These are phyloP conservation scores for Leptosphaerulina australis DNA, from an alignment of 2,329 filamentous ascomycete genomes.

Conservation along the genomic window DNA sequence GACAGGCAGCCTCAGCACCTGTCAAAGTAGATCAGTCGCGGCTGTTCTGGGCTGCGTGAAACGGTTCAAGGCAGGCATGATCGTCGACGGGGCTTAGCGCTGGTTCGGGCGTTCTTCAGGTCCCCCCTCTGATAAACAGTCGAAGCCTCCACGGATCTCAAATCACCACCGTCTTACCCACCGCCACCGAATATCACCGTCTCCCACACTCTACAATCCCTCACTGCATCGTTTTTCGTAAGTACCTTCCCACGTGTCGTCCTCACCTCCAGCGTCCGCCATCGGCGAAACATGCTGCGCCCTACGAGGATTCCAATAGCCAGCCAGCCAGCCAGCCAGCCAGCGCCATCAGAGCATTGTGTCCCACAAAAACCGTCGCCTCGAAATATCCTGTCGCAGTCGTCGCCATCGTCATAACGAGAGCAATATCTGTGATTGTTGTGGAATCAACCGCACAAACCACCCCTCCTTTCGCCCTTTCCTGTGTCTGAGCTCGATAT, in stretches of 20 bases:
- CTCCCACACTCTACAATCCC: slow-evolving; percentile 18
- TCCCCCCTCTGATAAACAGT: slow-evolving; percentile 33
- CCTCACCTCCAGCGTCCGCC: slow-evolving; percentile 32
- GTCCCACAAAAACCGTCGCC: slow-evolving; percentile 19
- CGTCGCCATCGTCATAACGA: slow-evolving; percentile 20
- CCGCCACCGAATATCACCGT: slow-evolving; percentile 21
- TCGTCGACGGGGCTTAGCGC: slow-evolving; percentile 24
- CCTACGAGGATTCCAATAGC: slow-evolving; percentile 25
- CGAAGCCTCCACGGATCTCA: slow-evolving; percentile 29
- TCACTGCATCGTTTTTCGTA: slow-evolving; percentile 34
- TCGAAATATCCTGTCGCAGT: slow-evolving; percentile 13
- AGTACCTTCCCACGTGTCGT: slow-evolving; percentile 40
- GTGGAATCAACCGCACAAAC: slow-evolving; percentile 29
- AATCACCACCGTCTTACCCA: slow-evolving; percentile 27
- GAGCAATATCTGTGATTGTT: slow-evolving; percentile 20
- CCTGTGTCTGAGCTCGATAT: slow-evolving; percentile 21
- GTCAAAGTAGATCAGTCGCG: slow-evolving; percentile 25
- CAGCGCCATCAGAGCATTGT: slow-evolving; percentile 27
- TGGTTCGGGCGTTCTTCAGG: slow-evolving; percentile 16
- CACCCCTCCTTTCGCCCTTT: slow-evolving; percentile 41
- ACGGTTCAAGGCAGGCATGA: slow-evolving; percentile 34
- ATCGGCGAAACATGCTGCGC: slow-evolving; percentile 38
- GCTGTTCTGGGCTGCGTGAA: slow-evolving; percentile 37
- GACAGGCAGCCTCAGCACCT: slow-evolving; percentile 17
- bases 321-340: slow-evolving; percentile 19